Evolutionary conservation across 768 basidiomycete genomes (phyloP), one percentile per base, ranked within the genome.

Genomic region (Auricularia sp.): DNA sequence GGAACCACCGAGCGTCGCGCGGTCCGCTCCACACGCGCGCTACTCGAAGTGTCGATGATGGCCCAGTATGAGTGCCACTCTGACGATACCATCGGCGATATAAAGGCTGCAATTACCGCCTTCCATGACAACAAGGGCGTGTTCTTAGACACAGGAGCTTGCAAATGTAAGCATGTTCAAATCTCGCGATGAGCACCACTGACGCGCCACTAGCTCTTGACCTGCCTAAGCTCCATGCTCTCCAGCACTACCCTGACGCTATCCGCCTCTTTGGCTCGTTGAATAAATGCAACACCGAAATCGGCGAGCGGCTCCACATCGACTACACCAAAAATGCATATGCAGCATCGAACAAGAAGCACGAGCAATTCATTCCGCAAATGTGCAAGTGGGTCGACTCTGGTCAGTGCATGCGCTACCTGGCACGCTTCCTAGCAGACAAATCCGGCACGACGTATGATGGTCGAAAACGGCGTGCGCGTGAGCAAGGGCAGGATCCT

Each of bases 221-320:
- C 16, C 73, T 75, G 1, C 73, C 73, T 1, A 73, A 73, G 61
- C 14, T 72, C 0, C 73, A 73, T 54, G 63, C 64, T 3, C 59
- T 73, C 3, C 33, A 33, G 0, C 73, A 73, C 62, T 73, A 73
- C 61, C 33, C 63, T 0, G 16, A 33, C 3, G 44, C 65, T 1
- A 70, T 75, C 47, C 3, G 16, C 3, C 33, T 63, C 3, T 62
- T 67, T 4, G 73, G 73, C 2, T 11, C 69, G 3, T 51, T 66
- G 6, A 70, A 74, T 16, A 70, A 71, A 11, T 72, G 63, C 56
- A 74, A 69, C 34, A 73, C 74, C 2, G 73, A 75, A 16, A 65
- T 71, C 3, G 67, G 68, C 2, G 71, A 75, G 56, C 65, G 70
- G 2, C 67, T 73, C 0, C 71, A 72, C 54, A 47, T 63, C 62